Conservation (phyloP, 768 basidiomycete genomes). For the Chalciporus pseudorubinellus region DNA sequence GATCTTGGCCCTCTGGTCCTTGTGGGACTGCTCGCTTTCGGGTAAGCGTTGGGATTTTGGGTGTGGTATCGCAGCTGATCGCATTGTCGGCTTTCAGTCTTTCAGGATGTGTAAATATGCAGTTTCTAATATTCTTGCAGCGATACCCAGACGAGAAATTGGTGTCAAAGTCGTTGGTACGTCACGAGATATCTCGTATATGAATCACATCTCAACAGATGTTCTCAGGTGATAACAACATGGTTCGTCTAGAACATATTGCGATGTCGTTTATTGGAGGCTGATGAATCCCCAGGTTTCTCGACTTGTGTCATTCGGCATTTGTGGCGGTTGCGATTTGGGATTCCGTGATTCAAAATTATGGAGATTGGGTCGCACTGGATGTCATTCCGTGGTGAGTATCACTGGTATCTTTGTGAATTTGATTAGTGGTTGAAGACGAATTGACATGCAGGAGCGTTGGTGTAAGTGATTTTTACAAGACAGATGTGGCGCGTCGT, state of each 20-base stretch:
- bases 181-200: background rate
- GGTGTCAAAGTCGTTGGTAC: constrained; percentile 19
- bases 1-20: constrained; percentile 21
- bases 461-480: constrained; percentile 15
- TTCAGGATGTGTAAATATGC: constrained; percentile 27
- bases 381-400: constrained; percentile 25
- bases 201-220: background rate
- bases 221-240: constrained; percentile 16
- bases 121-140: constrained; percentile 26
- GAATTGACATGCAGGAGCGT: constrained; percentile 17
- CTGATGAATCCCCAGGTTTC: constrained; percentile 10
- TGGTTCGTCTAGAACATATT: constrained; percentile 10
- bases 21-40: constrained; percentile 23
- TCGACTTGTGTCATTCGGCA: constrained; percentile 25
- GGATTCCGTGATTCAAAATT: constrained; percentile 21
- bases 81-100: constrained; percentile 11
- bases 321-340: constrained; percentile 22
- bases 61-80: background rate
- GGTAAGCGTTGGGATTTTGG: constrained; percentile 4
- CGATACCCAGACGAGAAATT: constrained; percentile 12
- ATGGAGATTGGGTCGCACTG: constrained; percentile 11
- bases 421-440: background rate
- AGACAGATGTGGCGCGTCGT: background rate
- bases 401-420: background rate
- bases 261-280: background rate